Base-by-base conservation (phyloP, 2,329 filamentous ascomycete genomes). In the Aspergillus carbonarius region DNA sequence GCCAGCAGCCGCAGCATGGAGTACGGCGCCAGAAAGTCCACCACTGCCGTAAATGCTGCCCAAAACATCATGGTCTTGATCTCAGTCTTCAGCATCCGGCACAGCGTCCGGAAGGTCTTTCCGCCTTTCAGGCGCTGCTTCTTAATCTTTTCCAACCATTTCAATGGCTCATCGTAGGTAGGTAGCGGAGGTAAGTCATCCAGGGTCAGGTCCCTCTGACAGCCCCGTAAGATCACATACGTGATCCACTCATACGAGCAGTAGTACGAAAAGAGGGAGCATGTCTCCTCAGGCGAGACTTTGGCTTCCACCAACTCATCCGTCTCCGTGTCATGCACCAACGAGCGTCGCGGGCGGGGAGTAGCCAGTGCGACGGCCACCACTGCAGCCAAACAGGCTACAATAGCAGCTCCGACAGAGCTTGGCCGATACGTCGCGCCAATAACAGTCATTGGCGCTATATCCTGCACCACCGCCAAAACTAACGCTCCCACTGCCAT, bases 1-100 rank as follows among this genome's bases (percentile, higher is more conserved):
- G 77, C 76, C 12, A 85, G 75, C 5, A 85, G 71, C 42, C 79
- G 77, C 64, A 83, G 83, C 75, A 85, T 79, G 50, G 78, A 81
- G 58, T 80, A 84, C 0, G 83, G 82, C 1, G 82, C 76, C 18
- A 85, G 64, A 46, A 84, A 78, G 62, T 86, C 83, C 23, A 81
- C 63, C 9, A 68, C 42, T 7, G 66, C 58, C 9, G 66, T 63
- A 25, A 52, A 30, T 7, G 61, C 62, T 2, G 69, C 57, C 70
- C 70, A 73, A 18, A 61, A 51, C 54, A 72, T 60, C 60, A 73
- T 71, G 1, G 50, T 63, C 27, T 58, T 63, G 44, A 73, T 70
- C 23, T 70, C 66, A 0, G 60, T 61, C 13, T 64, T 64, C 34
- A 72, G 61, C 40, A 70, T 56, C 23, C 63, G 57, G 49, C 62